Evolutionary conservation across 2,329 filamentous ascomycete species (phyloP).

Genomic region (Calycina marina): DNA sequence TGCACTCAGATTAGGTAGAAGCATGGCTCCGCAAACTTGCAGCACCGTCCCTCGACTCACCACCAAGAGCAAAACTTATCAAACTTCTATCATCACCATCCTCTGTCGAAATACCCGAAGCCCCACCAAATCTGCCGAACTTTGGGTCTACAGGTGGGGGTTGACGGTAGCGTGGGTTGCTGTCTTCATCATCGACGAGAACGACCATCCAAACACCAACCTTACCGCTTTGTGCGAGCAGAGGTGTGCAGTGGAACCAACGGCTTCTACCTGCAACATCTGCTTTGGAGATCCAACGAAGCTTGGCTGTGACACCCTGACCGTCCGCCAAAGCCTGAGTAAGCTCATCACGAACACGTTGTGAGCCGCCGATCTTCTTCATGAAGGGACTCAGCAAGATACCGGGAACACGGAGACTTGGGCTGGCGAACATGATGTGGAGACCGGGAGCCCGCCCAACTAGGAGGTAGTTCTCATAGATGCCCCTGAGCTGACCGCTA

Average conservation of each 20-base stretch:
- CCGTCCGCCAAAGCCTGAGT: conserved; percentile 49
- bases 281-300: conserved; percentile 48
- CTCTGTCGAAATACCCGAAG: too few relatives aligned
- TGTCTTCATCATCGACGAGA: conserved; percentile 48
- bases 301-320: conserved; percentile 58
- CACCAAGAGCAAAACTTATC: too few relatives aligned
- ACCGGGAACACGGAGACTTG: conserved; percentile 49
- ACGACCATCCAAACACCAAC: conserved; percentile 72
- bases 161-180: conserved; percentile 11
- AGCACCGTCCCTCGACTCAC: too few relatives aligned
- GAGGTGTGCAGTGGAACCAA: conserved; percentile 67
- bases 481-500: conserved; percentile 26
- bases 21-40: too few relatives aligned
- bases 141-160: conserved; percentile 21
- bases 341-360: conserved; percentile 32
- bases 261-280: conserved; percentile 41
- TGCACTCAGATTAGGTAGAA: too few relatives aligned
- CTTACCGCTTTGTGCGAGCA: conserved; percentile 49
- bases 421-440: conserved; percentile 54
- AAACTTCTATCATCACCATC: too few relatives aligned
- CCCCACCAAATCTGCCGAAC: background rate
- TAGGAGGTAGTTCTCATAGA: conserved; percentile 45
- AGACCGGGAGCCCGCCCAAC: conserved; percentile 51
- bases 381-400: conserved; percentile 48
- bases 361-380: conserved; percentile 35